Percentiles rank a stretch among this genome's conserved stretches.
phyloP scores from a whole-genome alignment of 768 basidiomycete species.

The Phanerodontia chrysosporium region DNA sequence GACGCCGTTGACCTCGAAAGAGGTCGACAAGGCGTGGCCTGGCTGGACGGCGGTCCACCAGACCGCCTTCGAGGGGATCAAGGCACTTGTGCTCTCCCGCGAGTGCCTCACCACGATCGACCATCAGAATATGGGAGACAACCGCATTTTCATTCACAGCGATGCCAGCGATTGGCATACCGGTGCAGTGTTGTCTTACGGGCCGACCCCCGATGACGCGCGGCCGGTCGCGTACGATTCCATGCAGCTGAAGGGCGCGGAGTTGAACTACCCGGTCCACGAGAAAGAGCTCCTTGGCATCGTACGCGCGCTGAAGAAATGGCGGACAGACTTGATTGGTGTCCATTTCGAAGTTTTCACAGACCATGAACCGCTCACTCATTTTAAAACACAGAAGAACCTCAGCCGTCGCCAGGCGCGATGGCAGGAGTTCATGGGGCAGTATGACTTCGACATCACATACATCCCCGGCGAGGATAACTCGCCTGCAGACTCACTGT shows the following conservation, averaged over 20 bases:
- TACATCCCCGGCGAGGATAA: constrained; percentile 38
- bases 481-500: constrained; percentile 31
- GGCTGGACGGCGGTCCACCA: constrained; percentile 26
- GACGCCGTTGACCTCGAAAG: constrained; percentile 21
- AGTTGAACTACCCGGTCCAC: constrained; percentile 33
- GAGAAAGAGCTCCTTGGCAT: constrained; percentile 36
- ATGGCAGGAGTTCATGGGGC: constrained; percentile 35
- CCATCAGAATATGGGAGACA: constrained; percentile 24
- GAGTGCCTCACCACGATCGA: constrained; percentile 30
- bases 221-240: constrained; percentile 32
- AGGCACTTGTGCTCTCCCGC: constrained; percentile 22
- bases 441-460: constrained; percentile 32
- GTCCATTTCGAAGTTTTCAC: constrained; percentile 25
- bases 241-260: constrained; percentile 21
- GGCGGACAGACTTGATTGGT: constrained; percentile 17
- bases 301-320: constrained; percentile 25
- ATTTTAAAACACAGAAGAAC: constrained; percentile 28
- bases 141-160: constrained; percentile 32
- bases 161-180: constrained; percentile 28
- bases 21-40: constrained; percentile 14
- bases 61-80: constrained; percentile 33
- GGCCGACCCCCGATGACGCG: constrained; percentile 27
- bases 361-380: constrained; percentile 33
- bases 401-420: constrained; percentile 30
- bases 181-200: constrained; percentile 29